phyloP scores from a whole-genome alignment of 345 rosid species.

The Euphorbia lathyris region DNA sequence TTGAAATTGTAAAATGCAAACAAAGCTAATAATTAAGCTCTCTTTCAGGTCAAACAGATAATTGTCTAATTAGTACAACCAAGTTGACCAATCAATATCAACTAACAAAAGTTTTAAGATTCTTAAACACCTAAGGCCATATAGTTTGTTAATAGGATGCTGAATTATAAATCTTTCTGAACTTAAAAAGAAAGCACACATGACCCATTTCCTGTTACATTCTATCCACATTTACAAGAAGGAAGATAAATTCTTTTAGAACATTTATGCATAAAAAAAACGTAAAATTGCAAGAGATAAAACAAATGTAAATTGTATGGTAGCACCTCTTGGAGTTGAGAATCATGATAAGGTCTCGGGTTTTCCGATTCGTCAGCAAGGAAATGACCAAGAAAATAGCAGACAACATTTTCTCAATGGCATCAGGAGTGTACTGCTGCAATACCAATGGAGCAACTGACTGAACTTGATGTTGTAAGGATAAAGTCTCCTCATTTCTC shows the following conservation, averaged over 20 bases:
- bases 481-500: slow-evolving; percentile 67
- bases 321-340: slow-evolving; percentile 90
- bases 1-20: background rate
- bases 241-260: background rate
- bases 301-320: slow-evolving; percentile 10
- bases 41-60: slow-evolving; percentile 1
- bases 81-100: background rate
- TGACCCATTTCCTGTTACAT: slow-evolving; percentile 8
- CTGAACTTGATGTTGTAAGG: slow-evolving; percentile 91
- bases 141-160: background rate
- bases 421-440: slow-evolving; percentile 82
- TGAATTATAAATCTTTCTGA: background rate
- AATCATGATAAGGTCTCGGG: slow-evolving; percentile 82
- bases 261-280: background rate
- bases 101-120: background rate
- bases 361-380: slow-evolving; percentile 77
- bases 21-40: background rate
- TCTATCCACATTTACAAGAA: background rate
- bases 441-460: slow-evolving; percentile 86
- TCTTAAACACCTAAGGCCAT: background rate
- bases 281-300: slow-evolving; percentile 5
- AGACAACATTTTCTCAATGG: slow-evolving; percentile 62
- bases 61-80: background rate
- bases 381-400: slow-evolving; percentile 63
- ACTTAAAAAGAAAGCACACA: slow-evolving; percentile 5